Evolutionary conservation across 192 early-diverging fungal species (phyloP), one percentile per base, ranked within the genome.

Genomic region (Cetraspora pellucida): DNA sequence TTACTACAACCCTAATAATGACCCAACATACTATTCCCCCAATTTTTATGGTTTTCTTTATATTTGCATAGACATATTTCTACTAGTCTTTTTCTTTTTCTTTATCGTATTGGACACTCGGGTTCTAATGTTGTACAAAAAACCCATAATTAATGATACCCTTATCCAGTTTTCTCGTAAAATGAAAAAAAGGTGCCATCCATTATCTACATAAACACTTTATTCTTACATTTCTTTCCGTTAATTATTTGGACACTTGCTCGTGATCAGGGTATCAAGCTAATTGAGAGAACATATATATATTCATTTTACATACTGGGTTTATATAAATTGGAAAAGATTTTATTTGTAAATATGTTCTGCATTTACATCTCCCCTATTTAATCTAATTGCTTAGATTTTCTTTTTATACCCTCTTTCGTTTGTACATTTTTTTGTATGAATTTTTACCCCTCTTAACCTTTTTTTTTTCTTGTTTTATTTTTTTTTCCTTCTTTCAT

Each of bases 41-140:
- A 14, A 67, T 77, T 68, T 74, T 72, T 45, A 58, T 77, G 57
- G 25, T 78, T 61, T 73, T 67, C 47, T 61, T 60, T 76, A 44
- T 49, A 67, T 79, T 84, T 50, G 84, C 84, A 28, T 85, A 84
- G 68, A 79, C 79, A 17, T 82, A 81, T 55, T 86, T 69, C 58
- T 72, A 31, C 66, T 21, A 14, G 31, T 79, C 50, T 81, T 74
- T 23, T 46, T 37, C 58, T 65, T 25, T 10, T 37, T 37, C 5
- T 37, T 37, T 37, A 3, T 37, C 31, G 1, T 37, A 37, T 37
- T 5, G 31, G 31, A 37, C 5, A n/a, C n/a, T n/a, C n/a, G n/a
- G n/a, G n/a, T n/a, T n/a, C n/a, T 37, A 37, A 37, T 37, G 1
- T 37, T 1, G 1, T 37, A 37, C 1, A 37, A 37, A 37, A 37